phyloP scores from a whole-genome alignment of 176 grass and related monocot species.

The Juncus inflexus region DNA sequence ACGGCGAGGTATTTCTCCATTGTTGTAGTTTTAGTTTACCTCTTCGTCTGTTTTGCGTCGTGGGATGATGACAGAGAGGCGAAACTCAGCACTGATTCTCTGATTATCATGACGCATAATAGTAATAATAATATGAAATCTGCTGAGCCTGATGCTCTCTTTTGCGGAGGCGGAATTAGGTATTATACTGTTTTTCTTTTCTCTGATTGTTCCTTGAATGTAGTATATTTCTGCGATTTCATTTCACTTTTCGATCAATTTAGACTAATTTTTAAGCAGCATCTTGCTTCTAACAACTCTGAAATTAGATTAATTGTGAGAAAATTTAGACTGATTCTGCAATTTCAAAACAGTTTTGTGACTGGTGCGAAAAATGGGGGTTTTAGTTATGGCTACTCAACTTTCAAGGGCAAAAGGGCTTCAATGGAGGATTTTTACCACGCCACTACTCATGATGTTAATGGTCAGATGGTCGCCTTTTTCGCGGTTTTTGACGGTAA shows the following conservation, averaged over 20 bases:
- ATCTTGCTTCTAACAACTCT: background rate
- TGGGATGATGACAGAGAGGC: slow-evolving; percentile 23
- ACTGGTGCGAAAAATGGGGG: slow-evolving; percentile 17
- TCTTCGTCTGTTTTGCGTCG: slow-evolving; percentile 1
- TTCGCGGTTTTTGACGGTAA: slow-evolving; percentile 42
- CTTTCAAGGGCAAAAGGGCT: slow-evolving; percentile 38
- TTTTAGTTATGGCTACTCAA: slow-evolving; percentile 42
- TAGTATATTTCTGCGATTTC: background rate
- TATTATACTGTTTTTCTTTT: background rate
- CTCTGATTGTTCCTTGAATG: background rate
- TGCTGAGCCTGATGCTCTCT: slow-evolving; percentile 21
- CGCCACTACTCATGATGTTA: slow-evolving; percentile 27
- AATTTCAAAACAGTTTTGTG: slow-evolving; percentile 22
- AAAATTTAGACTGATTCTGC: background rate
- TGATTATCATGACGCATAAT: slow-evolving; percentile 27
- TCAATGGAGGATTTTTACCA: slow-evolving; percentile 43
- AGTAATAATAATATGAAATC: background rate
- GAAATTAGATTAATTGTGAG: background rate
- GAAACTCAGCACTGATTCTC: slow-evolving; percentile 3
- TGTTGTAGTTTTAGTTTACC: background rate
- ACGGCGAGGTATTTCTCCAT: slow-evolving; percentile 16
- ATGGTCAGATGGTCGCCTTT: slow-evolving; percentile 38
- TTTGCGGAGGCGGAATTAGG: slow-evolving; percentile 46
- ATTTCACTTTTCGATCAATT: background rate
- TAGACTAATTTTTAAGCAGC: background rate